Conservation (phyloP, 1,139 yeast species). For the Kurtzmaniella natalensis region DNA sequence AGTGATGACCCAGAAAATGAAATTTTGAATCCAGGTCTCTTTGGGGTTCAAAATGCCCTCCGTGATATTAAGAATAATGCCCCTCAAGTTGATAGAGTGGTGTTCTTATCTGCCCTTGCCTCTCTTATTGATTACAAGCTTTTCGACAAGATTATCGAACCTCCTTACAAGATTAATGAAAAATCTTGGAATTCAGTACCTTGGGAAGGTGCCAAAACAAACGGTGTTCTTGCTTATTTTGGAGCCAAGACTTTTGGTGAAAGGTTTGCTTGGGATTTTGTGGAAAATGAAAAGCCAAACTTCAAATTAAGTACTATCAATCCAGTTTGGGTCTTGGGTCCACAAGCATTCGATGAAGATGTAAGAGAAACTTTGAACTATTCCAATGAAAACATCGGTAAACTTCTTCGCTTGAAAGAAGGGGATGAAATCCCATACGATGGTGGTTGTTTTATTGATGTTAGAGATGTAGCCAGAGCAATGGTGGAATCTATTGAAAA, state of each 20-base stretch:
- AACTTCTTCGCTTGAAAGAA: conserved; percentile 12
- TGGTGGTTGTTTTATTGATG: conserved; percentile 12
- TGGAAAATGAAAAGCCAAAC: conserved; percentile 19
- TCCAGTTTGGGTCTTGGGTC: conserved; percentile 52
- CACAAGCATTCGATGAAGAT: conserved; percentile 23
- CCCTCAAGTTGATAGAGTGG: conserved; percentile 23
- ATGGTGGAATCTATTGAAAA: conserved; percentile 10
- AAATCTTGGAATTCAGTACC: conserved; percentile 35
- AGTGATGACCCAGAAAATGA: conserved; percentile 26
- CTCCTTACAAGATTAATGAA: conserved; percentile 20
- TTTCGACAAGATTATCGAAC: conserved; percentile 8
- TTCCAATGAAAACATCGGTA: conserved; percentile 30
- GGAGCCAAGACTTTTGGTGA: conserved; percentile 24
- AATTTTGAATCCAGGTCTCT: conserved; percentile 28
- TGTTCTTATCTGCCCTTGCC: conserved; percentile 29
- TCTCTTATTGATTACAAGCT: too few species aligned
- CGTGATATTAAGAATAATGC: conserved; percentile 22
- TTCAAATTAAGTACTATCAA: conserved; percentile 34
- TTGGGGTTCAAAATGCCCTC: conserved; percentile 30
- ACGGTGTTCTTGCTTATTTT: conserved; percentile 13
- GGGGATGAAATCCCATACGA: neutral
- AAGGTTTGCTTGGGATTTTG: conserved; percentile 22
- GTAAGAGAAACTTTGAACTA: conserved; percentile 31
- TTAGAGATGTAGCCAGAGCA: conserved; percentile 10
- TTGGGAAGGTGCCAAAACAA: conserved; percentile 12